These are phyloP conservation scores for Misopates orontium DNA, from an alignment of 257 asterid genomes.

Conservation along the genomic window DNA sequence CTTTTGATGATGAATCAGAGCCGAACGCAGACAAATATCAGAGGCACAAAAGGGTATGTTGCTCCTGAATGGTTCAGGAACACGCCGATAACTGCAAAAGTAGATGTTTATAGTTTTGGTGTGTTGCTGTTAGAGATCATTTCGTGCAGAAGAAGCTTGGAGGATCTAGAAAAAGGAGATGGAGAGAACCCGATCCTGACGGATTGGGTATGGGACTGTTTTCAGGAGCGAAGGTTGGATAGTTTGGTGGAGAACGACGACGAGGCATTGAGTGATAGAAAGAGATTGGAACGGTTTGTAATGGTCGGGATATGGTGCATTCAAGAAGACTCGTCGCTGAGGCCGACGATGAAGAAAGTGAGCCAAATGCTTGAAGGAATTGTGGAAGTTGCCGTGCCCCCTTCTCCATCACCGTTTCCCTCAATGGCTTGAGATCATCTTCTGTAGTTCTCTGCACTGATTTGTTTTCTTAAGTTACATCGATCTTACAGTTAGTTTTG, in stretches of 20 bases:
- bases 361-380: conserved; percentile 64
- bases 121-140: conserved; percentile 54
- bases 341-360: conserved; percentile 57
- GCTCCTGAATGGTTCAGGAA: conserved; percentile 72
- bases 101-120: conserved; percentile 65
- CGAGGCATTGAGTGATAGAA: conserved; percentile 39
- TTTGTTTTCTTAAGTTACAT: too few relatives aligned
- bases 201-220: conserved; percentile 57
- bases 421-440: neutral
- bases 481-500: too few relatives aligned
- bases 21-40: conserved; percentile 35
- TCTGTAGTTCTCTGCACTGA: neutral
- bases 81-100: conserved; percentile 39
- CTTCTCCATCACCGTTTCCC: conserved; percentile 36
- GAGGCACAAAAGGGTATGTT: conserved; percentile 65
- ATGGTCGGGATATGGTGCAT: conserved; percentile 74
- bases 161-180: conserved; percentile 27
- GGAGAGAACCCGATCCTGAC: conserved; percentile 33
- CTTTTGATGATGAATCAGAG: conserved; percentile 47
- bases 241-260: conserved; percentile 36
- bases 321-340: conserved; percentile 51
- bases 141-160: conserved; percentile 36
- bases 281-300: conserved; percentile 38
- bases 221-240: conserved; percentile 32
- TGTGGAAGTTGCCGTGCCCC: conserved; percentile 45